Base-by-base conservation (phyloP, 768 basidiomycete genomes). In the Rhizopogon vesiculosus region DNA sequence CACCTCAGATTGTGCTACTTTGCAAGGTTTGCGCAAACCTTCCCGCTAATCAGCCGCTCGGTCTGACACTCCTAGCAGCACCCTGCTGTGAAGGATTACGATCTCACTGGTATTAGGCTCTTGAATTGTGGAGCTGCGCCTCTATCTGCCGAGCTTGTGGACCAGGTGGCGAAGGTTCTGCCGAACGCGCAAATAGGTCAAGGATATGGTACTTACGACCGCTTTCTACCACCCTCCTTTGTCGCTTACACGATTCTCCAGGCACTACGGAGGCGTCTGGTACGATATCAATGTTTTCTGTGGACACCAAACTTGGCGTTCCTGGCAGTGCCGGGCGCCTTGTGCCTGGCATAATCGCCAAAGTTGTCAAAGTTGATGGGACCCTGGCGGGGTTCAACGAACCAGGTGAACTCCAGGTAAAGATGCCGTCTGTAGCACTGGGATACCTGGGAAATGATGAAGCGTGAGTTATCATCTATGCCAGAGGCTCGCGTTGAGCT, bases 191-290 rank as follows among this genome's bases (percentile, higher is more conserved):
- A 67, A n/a, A 79, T 86, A 45, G 84, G 84, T 8, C 85, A 86
- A 69, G 85, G 81, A 53, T 86, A 83, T 66, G 84, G 84, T 81
- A 25, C 25, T 25, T 25, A 25, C 2, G 69, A 59, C 18, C 12
- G 2, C 2, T 39, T 33, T 49, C 15, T 13, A 35, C 50, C 5
- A 12, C 22, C 4, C 9, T 29, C 19, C 15, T 31, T n/a, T 25
- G 12, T 33, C 29, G 38, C 3, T 41, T 25, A 25, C 19, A 38
- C 22, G 45, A 15, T 45, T 28, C 19, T 25, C 3, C 48, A 87
- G 86, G 87, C 5, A 78, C 86, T 80, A 89, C 87, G 0, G 87
- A 89, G 63, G 76, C 81, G 0, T 76, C 76, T 54, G 83, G 84
- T 0, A 74, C 79, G 7, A 73, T 78, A 7, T 66, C 75, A 13